phyloP scores from a whole-genome alignment of 768 basidiomycete genomes.

The Pleurotus giganteus region DNA sequence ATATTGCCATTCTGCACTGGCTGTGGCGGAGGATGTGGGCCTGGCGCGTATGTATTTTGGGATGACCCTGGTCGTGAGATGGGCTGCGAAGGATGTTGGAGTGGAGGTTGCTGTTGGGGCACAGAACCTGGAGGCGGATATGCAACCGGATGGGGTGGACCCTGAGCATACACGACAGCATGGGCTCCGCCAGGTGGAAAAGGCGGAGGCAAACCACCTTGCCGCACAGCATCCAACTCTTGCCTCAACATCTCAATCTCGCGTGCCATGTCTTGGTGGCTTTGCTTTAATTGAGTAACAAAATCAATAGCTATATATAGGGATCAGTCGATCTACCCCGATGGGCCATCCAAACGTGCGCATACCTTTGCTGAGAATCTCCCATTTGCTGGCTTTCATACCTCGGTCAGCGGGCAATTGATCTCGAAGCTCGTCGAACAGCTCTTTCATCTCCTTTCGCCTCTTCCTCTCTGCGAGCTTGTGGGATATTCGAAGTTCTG shows the following conservation, averaged over 20 bases:
- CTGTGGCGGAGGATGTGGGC: conserved; percentile 29
- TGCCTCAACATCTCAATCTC: conserved; percentile 79
- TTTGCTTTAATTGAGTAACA: conserved; percentile 74
- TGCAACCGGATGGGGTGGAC: conserved; percentile 34
- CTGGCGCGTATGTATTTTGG: conserved; percentile 53
- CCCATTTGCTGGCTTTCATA: conserved; percentile 99
- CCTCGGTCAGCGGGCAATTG: conserved; percentile 89
- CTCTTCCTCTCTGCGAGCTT: conserved; percentile 97
- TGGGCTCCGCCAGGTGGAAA: conserved; percentile 46
- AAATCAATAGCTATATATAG: conserved; percentile 76
- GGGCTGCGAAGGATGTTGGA: conserved; percentile 31
- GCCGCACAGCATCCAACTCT: conserved; percentile 65
- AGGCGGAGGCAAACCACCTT: conserved; percentile 53
- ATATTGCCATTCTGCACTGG: conserved; percentile 43
- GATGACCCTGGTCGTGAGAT: conserved; percentile 61
- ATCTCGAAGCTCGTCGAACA: conserved; percentile 95
- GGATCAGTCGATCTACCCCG: conserved; percentile 4
- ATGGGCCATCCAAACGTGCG: conserved; percentile 3
- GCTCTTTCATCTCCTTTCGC: conserved; percentile 98
- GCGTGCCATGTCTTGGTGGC: conserved; percentile 71
- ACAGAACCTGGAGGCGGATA: conserved; percentile 44
- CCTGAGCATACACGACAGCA: conserved; percentile 48
- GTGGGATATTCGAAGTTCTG: conserved; percentile 92
- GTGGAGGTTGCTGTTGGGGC: conserved; percentile 40
- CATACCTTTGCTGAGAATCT: conserved; percentile 93